phyloP scores from a whole-genome alignment of 2,329 filamentous ascomycete genomes.

The Fusarium falciforme region DNA sequence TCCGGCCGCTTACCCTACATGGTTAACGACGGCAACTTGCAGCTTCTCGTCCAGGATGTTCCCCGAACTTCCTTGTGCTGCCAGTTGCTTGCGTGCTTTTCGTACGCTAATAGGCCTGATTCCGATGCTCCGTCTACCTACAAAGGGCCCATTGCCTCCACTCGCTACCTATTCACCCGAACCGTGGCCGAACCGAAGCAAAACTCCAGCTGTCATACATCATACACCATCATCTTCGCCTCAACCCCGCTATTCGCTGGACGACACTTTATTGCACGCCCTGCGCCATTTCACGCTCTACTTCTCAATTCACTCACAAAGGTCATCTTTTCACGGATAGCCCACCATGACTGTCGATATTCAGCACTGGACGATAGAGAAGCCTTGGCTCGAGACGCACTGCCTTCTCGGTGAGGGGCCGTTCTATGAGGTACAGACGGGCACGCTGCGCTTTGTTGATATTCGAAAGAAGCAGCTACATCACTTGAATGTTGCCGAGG shows the following conservation, averaged over 20 bases:
- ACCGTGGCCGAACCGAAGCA: constrained; percentile 1
- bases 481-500: constrained; percentile 73
- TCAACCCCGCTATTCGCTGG: constrained; percentile 24
- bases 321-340: not conserved
- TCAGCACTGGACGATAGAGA: constrained; percentile 62
- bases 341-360: constrained; percentile 49
- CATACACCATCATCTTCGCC: constrained; percentile 19
- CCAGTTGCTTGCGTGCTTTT: not conserved
- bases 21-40: not conserved
- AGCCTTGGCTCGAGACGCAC: constrained; percentile 69
- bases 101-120: not conserved
- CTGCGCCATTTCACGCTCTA: not conserved
- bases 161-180: constrained; percentile 13
- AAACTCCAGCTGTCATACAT: constrained; percentile 15
- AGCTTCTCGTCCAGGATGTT: not conserved
- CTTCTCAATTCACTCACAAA: not conserved
- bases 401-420: constrained; percentile 80
- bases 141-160: constrained; percentile 11
- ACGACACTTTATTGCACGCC: not conserved
- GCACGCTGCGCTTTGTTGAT: constrained; percentile 82
- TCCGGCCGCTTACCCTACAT: constrained; percentile 13
- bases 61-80: not conserved
- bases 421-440: constrained; percentile 74
- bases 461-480: constrained; percentile 83
- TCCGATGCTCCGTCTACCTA: not conserved